Conservation (phyloP, 257 asterid genomes). For the Solanum pimpinellifolium region DNA sequence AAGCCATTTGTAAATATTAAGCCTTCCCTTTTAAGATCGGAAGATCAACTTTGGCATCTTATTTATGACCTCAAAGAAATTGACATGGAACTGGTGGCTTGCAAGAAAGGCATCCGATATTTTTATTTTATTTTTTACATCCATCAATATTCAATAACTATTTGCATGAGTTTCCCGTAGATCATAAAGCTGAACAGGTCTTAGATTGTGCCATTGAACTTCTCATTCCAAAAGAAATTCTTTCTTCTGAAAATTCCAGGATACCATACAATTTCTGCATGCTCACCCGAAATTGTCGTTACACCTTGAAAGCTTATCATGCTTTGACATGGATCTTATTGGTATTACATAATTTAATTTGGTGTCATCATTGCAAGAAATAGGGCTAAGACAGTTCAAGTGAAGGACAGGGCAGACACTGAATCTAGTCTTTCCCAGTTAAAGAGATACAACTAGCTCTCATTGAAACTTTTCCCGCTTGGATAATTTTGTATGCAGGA, state of each 20-base stretch:
- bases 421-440: not conserved
- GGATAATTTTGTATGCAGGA: not conserved
- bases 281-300: not conserved
- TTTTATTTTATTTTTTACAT: not conserved
- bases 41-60: not conserved
- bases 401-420: not conserved
- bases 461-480: not conserved
- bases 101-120: not conserved
- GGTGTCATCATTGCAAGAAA: not conserved
- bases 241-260: not conserved
- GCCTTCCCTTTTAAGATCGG: not conserved
- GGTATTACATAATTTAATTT: not conserved
- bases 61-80: not conserved
- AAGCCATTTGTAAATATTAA: not conserved
- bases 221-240: not conserved
- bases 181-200: not conserved
- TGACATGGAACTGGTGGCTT: not conserved
- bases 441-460: not conserved
- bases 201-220: not conserved
- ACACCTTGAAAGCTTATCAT: not conserved
- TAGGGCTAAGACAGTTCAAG: not conserved
- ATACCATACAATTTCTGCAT: not conserved
- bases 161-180: not conserved
- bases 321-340: not conserved
- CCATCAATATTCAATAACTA: not conserved